Evolutionary conservation across 768 basidiomycete species (phyloP), one percentile per base, ranked within the genome.

Genomic region (Boletus reticulatus): DNA sequence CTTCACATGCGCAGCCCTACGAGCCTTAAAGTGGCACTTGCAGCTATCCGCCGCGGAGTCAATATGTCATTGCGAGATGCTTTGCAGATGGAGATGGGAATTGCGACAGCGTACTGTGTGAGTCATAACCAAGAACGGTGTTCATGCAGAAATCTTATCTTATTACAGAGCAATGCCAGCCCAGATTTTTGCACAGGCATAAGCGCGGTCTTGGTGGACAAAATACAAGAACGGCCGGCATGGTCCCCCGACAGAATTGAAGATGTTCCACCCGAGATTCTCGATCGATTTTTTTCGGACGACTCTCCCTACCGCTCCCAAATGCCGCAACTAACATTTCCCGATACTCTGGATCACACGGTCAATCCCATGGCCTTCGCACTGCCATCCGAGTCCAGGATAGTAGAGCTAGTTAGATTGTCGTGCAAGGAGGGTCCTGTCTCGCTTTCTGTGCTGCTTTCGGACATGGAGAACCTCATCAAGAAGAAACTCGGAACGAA

Each of bases 51-150:
- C 45, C 75, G 75, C 55, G 94, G 92, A n/a, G 82, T 77, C 62
- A 72, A 73, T 2, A 72, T 86, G 77, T 67, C 79, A 3, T 76
- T 98, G 39, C 75, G 78, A 6, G 78, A 89, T 54, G 84, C 83
- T 1, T 75, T 98, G 56, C 75, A 88, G 60, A 92, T 89, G 85
- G 96, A 98, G 67, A 76, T 94, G 60, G 83, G 83, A 62, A 88
- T 98, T 65, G 94, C 92, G 19, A 84, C 89, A 34, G 94, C 93
- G 16, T 96, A 85, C 71, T 91, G 90, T 63, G 94, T 95, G 72
- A 77, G 92, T 83, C 59, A 34, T 52, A 20, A 29, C 42, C 32
- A 51, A 42, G 47, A 43, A 47, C 50, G 47, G 39, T 62, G 24
- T 56, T 53, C 39, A 52, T 43, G 54, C 43, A 64, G 29, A 61